Evolutionary conservation across 345 rosid genomes (phyloP).

Genomic region (Eucalyptus globulus): DNA sequence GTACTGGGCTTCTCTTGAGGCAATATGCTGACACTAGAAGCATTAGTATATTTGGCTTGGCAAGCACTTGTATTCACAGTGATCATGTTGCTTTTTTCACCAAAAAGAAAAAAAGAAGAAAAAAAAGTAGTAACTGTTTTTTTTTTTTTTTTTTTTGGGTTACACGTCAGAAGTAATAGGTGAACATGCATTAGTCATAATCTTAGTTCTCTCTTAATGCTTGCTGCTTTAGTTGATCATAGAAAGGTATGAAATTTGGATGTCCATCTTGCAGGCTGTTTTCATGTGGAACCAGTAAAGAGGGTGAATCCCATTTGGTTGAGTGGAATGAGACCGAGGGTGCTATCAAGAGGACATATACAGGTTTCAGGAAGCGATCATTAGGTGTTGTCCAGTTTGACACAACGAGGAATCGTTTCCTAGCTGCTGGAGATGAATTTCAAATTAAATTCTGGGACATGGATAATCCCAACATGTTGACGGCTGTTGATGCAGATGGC

Average conservation of each 20-base stretch:
- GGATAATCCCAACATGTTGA: slow-evolving; percentile 32
- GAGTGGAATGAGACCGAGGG: slow-evolving; percentile 77
- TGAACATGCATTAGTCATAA: neutral
- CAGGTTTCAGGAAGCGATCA: slow-evolving; percentile 49
- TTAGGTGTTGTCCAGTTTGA: slow-evolving; percentile 52
- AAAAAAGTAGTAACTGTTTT: neutral
- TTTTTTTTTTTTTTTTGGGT: neutral
- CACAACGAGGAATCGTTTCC: slow-evolving; percentile 46
- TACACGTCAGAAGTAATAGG: neutral
- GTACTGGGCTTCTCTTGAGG: neutral
- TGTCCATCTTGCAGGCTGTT: slow-evolving; percentile 28
- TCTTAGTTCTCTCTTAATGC: neutral
- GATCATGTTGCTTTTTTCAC: neutral
- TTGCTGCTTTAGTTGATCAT: neutral
- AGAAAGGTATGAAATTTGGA: neutral
- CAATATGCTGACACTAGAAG: neutral
- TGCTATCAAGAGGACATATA: slow-evolving; percentile 36
- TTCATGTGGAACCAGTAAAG: slow-evolving; percentile 69
- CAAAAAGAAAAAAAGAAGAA: neutral
- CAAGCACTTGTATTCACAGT: neutral
- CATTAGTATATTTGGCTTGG: neutral
- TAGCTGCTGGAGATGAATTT: slow-evolving; percentile 62
- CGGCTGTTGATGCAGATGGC: slow-evolving; percentile 44
- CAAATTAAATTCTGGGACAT: slow-evolving; percentile 64
- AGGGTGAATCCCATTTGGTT: slow-evolving; percentile 51